Conservation (phyloP, 331 rosid genomes). For the Pyrus hybrid region DNA sequence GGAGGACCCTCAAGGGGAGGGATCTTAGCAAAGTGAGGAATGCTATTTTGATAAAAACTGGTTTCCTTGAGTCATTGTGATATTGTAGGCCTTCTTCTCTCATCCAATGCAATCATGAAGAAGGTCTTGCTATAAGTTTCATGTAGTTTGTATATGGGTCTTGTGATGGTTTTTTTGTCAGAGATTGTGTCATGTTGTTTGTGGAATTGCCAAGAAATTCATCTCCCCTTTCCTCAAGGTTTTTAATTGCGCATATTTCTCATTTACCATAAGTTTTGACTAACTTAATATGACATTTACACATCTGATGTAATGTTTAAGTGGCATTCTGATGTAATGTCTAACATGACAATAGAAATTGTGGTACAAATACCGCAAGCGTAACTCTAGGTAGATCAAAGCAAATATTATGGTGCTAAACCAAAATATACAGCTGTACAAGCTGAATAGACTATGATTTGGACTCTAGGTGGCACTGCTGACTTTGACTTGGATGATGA, state of each 20-base stretch:
- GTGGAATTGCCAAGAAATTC: constrained; percentile 5
- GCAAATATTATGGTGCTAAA: no score
- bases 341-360: no score
- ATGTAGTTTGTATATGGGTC: constrained; percentile 17
- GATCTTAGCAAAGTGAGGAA: constrained; percentile 88
- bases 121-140: not conserved
- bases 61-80: constrained; percentile 70
- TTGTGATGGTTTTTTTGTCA: constrained; percentile 6
- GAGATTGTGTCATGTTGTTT: constrained; percentile 10
- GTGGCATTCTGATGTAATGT: no score
- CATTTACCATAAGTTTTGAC: not conserved
- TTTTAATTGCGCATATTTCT: not conserved
- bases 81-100: not conserved
- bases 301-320: no score
- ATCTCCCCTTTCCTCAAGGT: not conserved
- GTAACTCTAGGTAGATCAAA: no score
- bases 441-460: no score
- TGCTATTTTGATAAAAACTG: constrained; percentile 68
- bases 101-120: not conserved
- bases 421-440: no score
- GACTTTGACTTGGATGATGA: no score
- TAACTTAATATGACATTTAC: not conserved
- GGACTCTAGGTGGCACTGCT: no score
- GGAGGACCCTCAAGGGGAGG: constrained; percentile 90
- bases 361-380: no score